Percentiles rank a stretch among this genome's conserved stretches.
phyloP scores from a whole-genome alignment of 2,329 filamentous ascomycete genomes.

The Penicillium sp. region DNA sequence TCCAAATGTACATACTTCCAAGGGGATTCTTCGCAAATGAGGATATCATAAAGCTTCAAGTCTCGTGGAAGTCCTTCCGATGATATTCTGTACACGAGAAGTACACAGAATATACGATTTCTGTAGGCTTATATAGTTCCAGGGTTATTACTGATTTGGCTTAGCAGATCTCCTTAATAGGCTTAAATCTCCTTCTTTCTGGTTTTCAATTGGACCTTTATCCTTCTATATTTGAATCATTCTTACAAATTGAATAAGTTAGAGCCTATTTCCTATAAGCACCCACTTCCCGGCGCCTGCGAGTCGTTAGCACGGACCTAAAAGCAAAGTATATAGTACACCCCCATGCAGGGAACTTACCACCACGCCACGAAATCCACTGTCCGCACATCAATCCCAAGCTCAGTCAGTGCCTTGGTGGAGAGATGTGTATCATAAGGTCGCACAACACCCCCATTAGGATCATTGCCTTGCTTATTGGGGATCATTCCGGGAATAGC shows the following conservation, averaged over 20 bases:
- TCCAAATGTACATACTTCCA: background rate
- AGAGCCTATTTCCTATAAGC: constrained; percentile 21
- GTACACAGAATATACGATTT: background rate
- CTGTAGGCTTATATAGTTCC: no score
- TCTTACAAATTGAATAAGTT: background rate
- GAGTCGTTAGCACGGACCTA: constrained; percentile 11
- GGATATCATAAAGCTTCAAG: background rate
- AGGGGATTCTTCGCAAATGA: background rate
- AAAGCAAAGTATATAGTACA: background rate
- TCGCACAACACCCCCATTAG: constrained; percentile 68
- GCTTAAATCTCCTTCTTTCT: background rate
- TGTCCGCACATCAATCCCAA: constrained; percentile 73
- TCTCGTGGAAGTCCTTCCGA: background rate
- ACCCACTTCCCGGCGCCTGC: constrained; percentile 35
- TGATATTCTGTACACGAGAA: background rate
- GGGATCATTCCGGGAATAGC: constrained; percentile 64
- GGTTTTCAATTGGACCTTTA: background rate
- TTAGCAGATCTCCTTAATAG: background rate
- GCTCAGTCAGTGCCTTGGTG: constrained; percentile 67
- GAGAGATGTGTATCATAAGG: constrained; percentile 89
- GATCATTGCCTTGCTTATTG: constrained; percentile 70
- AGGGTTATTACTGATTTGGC: background rate
- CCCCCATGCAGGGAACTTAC: constrained; percentile 41
- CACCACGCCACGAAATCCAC: constrained; percentile 81
- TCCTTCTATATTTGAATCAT: constrained; percentile 3